Percentiles rank a stretch among this genome's conserved stretches.
These are phyloP conservation scores for Daedaleopsis nitida DNA, from an alignment of 768 basidiomycete genomes.

Conservation along the genomic window DNA sequence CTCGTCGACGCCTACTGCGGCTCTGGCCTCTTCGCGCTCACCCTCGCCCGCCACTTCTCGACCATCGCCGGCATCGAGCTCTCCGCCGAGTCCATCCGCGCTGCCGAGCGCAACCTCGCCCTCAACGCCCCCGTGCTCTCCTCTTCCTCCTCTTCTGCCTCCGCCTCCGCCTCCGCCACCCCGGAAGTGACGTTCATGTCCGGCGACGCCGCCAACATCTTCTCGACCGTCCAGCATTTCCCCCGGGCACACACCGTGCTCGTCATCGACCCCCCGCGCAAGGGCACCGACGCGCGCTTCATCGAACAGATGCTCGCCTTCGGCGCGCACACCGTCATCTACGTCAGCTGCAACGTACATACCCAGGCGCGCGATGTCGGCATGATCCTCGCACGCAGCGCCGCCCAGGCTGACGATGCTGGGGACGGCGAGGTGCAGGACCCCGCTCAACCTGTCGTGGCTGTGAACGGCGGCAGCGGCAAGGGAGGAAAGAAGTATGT, in stretches of 20 bases:
- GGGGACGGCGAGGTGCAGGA: no score
- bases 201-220: constrained; percentile 89
- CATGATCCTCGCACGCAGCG: constrained; percentile 54
- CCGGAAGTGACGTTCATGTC: constrained; percentile 43
- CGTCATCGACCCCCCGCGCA: constrained; percentile 90
- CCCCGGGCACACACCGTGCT: constrained; percentile 68
- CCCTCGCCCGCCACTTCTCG: constrained; percentile 72
- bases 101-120: constrained; percentile 64
- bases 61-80: constrained; percentile 91
- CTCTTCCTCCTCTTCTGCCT: constrained; percentile 48
- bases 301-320: constrained; percentile 77
- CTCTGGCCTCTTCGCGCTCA: constrained; percentile 84
- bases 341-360: constrained; percentile 95
- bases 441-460: no score
- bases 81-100: constrained; percentile 67
- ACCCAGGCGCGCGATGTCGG: constrained; percentile 91
- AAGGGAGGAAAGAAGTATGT: constrained; percentile 54
- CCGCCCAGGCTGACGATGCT: constrained; percentile 32
- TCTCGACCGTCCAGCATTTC: constrained; percentile 64
- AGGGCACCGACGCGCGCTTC: constrained; percentile 86
- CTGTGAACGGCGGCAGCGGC: no score
- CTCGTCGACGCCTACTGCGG: constrained; percentile 97
- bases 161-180: no score
- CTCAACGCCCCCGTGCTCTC: constrained; percentile 54
- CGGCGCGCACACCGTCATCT: constrained; percentile 69